Evolutionary conservation across 441 rosid species (phyloP), one percentile per base, ranked within the genome.

Genomic region (Mallotus japonicus): DNA sequence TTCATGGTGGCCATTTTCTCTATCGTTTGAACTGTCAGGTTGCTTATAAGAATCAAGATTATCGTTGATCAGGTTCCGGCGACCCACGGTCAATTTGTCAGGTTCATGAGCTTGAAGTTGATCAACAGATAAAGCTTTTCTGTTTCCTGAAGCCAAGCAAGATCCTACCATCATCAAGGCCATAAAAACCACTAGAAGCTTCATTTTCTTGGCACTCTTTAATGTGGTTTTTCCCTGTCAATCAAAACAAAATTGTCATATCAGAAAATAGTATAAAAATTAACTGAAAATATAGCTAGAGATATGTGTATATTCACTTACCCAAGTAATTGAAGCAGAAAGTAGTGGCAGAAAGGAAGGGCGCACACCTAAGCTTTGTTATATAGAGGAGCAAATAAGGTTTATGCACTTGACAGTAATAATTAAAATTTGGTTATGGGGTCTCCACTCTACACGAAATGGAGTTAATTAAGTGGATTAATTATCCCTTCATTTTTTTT

Each of bases 351-450:
- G 4, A 53, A 0, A 61, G 64, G 6, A 32, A 15, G 17, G 40
- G 32, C 32, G 2, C 44, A 32, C 5, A 15, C 34, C 64, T 13
- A 34, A 16, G 22, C 49, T 28, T 62, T 49, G 10, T 62, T 62
- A 37, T 62, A 62, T 62, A 62, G 65, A 62, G 20, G 22, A 28
- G 32, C 3, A 14, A 10, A 9, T 32, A 60, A 42, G 44, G 44
- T 6, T 37, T 37, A 37, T 61, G 44, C 5, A 14, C 32, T 60
- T 28, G n/a, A 61, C 8, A 61, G 37, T 61, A 61, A 28, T 28
- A 61, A 61, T 61, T 28, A 4, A 61, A 61, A 61, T 58, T 58
- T 58, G 44, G 40, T 60, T 15, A 12, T 60, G 64, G 64, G 22
- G 2, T 32, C 63, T 60, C 63, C 63, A 60, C 42, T 0, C 32